Conservation (phyloP, 2,329 filamentous ascomycete genomes). For the Myrmaecium sp. region DNA sequence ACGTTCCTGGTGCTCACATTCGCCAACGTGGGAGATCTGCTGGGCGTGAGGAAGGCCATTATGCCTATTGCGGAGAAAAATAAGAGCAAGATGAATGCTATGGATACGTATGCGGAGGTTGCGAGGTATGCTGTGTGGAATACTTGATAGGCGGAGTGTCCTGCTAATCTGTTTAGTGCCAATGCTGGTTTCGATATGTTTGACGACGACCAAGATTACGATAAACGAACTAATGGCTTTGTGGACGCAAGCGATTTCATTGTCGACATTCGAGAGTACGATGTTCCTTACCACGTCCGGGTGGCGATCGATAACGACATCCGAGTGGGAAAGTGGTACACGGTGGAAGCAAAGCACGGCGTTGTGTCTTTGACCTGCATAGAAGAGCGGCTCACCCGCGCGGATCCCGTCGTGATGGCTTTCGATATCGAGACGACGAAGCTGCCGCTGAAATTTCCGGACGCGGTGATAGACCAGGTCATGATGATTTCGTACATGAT, state of each 20-base stretch:
- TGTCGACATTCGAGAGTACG: constrained; percentile 96
- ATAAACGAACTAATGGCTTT: constrained; percentile 62
- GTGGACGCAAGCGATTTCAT: constrained; percentile 91
- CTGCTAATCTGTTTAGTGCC: constrained; percentile 31
- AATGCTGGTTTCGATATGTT: constrained; percentile 86
- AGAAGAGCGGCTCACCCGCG: constrained; percentile 72
- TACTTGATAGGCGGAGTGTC: background rate
- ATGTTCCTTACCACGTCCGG: constrained; percentile 97
- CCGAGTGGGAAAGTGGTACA: constrained; percentile 93
- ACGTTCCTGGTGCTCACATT: constrained; percentile 81
- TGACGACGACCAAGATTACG: constrained; percentile 73
- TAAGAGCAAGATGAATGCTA: constrained; percentile 85
- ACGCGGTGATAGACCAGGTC: constrained; percentile 83
- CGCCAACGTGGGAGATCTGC: constrained; percentile 68
- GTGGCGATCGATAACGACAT: constrained; percentile 97
- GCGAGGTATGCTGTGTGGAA: constrained; percentile 46
- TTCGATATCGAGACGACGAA: constrained; percentile 98
- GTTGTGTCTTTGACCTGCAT: constrained; percentile 68
- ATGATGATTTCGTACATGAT: constrained; percentile 99
- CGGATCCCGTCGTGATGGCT: constrained; percentile 96
- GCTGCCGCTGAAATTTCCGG: constrained; percentile 87
- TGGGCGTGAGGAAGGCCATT: constrained; percentile 70
- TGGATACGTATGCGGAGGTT: constrained; percentile 97
- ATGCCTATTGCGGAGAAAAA: constrained; percentile 92
- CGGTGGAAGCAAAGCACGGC: constrained; percentile 84